Evolutionary conservation across 345 rosid genomes (phyloP), one percentile per base, ranked within the genome.

Genomic region (Odontarrhena argentea): DNA sequence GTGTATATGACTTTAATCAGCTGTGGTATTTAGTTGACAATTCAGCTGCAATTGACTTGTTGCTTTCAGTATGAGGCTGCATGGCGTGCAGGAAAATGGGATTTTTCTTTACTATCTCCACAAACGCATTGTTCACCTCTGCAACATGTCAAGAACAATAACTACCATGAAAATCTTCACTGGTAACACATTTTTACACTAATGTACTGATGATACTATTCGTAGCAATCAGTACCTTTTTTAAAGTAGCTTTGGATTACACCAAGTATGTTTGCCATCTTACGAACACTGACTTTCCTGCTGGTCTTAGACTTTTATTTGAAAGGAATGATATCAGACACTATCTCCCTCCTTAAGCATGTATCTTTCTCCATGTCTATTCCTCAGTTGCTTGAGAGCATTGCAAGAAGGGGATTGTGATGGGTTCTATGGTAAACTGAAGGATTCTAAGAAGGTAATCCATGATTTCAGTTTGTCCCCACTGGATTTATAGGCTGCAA

Each of bases 41-140:
- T 46, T 60, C 28, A 60, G 55, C 52, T 70, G 55, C 40, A 70
- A 70, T 45, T 25, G 44, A 37, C 49, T 73, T 67, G 41, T 60
- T 74, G 36, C 77, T 65, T 81, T 83, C 84, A 93, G 98, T 90
- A 85, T 55, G 96, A 93, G 76, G 96, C 98, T 80, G 97, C 98
- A 63, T 93, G 98, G 97, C 96, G 85, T 73, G 84, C 94, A 28
- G 97, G 94, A 62, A 90, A 93, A 58, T 93, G 98, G 97, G 98
- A 93, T 84, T 93, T 90, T 63, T 84, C 96, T 75, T 74, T 85
- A 48, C 84, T 81, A 67, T 78, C 46, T 71, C 67, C 75, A 35
- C 85, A 73, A 77, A 75, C 77, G 65, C 77, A 68, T 73, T 76
- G 76, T 50, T 51, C 79, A 62, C 54, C 63, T 66, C 85, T 60